Percentiles rank a stretch among this genome's conserved stretches.
Evolutionary conservation across 2,329 filamentous ascomycete species (phyloP).

Genomic region (Aspergillus costaricaensis): DNA sequence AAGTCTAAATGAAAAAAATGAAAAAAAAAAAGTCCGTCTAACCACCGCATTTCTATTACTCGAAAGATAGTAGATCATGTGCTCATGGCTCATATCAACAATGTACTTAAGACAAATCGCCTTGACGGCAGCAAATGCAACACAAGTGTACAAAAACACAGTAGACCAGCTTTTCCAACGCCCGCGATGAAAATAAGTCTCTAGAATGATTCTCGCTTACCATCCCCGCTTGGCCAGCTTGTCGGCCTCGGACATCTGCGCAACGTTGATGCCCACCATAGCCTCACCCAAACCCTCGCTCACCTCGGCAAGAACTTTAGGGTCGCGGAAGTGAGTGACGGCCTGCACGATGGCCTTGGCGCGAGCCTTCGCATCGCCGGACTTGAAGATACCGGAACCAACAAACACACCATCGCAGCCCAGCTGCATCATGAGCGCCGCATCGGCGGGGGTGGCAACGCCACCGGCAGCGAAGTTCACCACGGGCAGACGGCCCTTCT

Average conservation of each 20-base stretch:
- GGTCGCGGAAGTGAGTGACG: constrained; percentile 84
- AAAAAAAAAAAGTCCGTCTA: no score
- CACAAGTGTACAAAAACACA: background rate
- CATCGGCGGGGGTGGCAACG: constrained; percentile 97
- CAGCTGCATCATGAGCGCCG: constrained; percentile 98
- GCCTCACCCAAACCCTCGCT: constrained; percentile 91
- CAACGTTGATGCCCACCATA: constrained; percentile 93
- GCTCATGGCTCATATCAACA: constrained; percentile 21
- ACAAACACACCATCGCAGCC: constrained; percentile 98
- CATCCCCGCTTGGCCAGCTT: constrained; percentile 85
- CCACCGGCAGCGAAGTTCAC: constrained; percentile 99
- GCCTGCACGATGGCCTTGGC: constrained; percentile 94
- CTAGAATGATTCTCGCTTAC: constrained; percentile 50
- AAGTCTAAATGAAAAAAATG: no score
- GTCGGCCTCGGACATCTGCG: constrained; percentile 72
- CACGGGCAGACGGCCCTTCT: constrained; percentile 84
- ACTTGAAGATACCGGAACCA: constrained; percentile 96
- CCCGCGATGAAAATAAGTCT: constrained; percentile 10
- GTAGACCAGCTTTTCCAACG: constrained; percentile 19
- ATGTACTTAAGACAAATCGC: constrained; percentile 4
- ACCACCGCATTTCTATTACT: background rate
- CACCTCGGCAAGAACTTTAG: constrained; percentile 81
- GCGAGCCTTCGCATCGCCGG: constrained; percentile 82
- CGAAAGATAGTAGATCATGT: constrained; percentile 1
- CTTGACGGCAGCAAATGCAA: background rate